Conservation (phyloP, 2,329 filamentous ascomycete genomes). For the Aspergillus novoparasiticus region DNA sequence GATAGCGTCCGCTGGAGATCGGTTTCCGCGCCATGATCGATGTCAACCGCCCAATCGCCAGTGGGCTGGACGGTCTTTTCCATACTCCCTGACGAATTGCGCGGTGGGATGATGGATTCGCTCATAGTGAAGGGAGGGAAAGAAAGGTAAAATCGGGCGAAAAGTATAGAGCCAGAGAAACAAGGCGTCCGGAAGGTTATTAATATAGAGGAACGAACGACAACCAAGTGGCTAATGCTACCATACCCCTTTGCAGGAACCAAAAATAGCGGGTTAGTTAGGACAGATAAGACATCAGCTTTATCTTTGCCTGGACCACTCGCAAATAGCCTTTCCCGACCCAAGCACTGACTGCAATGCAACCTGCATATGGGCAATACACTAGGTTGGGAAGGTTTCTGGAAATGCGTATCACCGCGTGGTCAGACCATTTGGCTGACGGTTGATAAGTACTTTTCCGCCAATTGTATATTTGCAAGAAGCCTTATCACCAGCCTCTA, state of each 20-base stretch:
- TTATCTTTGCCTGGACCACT: background rate
- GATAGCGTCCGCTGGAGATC: conserved; percentile 44
- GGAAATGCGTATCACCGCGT: background rate
- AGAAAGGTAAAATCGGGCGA: background rate
- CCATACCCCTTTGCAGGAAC: background rate
- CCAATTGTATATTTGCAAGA: background rate
- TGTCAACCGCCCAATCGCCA: background rate
- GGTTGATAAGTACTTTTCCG: background rate
- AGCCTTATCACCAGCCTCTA: background rate
- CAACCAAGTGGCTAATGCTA: background rate
- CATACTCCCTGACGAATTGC: background rate
- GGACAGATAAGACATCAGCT: background rate
- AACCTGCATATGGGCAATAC: background rate
- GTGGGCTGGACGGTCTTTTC: background rate
- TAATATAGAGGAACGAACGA: background rate
- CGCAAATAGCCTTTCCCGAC: background rate
- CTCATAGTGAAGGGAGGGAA: background rate
- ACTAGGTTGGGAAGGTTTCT: background rate
- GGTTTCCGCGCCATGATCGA: conserved; percentile 29
- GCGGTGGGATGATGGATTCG: background rate
- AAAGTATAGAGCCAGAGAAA: background rate
- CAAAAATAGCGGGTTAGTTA: background rate
- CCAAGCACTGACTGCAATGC: background rate
- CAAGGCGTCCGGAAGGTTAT: background rate
- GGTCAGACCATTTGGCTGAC: background rate